Base-by-base conservation (phyloP, 257 asterid species). In the Phtheirospermum japonicum region DNA sequence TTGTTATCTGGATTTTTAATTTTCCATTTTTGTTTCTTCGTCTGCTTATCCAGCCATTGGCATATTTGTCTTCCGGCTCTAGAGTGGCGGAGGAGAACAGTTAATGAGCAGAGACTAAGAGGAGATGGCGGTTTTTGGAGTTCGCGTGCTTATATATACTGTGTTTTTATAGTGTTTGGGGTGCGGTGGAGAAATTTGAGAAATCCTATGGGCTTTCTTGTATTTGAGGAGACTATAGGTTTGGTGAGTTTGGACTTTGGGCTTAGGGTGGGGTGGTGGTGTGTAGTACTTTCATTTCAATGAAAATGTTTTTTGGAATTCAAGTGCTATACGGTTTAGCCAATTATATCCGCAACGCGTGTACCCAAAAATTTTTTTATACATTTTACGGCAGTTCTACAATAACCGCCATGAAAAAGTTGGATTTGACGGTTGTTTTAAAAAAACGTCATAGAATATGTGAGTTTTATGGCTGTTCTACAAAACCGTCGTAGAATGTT, bases 81-180 rank as follows among this genome's bases (percentile, higher is more conserved):
- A 7, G 54, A 36, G 61, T 28, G 68, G 17, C 39, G 57, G 32
- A 16, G 48, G 23, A 16, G 52, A 34, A 26, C 11, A 59, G 63
- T 18, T 20, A 56, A 23, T 33, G 65, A 43, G 14, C 43, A 23
- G n/a, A n/a, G n/a, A n/a, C n/a, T 16, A 0, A 4, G 23, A 13
- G 23, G 43, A 34, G 48, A 8, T 32, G 71, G 63, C 45, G 57
- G 64, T 56, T 66, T 32, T 7, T 3, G 63, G 32, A 34, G 69
- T 40, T 14, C 1, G 40, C 19, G 68, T 43, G 61, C 31, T 40
- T 39, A 17, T 12, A 17, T 12, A 6, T 7, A 56, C 49, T 55
- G 52, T 40, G 70, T 23, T 19, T 55, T 13, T 3, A 10, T 23
- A 10, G 17, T 28, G 8, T 5, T 70, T 63, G 45, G 55, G 45